A percentile compares a stretch with the other conserved stretches of the same genome.
Conservation (phyloP, 371 early-diverging fungal genomes). For the Dinochytrium kinnereticum region DNA sequence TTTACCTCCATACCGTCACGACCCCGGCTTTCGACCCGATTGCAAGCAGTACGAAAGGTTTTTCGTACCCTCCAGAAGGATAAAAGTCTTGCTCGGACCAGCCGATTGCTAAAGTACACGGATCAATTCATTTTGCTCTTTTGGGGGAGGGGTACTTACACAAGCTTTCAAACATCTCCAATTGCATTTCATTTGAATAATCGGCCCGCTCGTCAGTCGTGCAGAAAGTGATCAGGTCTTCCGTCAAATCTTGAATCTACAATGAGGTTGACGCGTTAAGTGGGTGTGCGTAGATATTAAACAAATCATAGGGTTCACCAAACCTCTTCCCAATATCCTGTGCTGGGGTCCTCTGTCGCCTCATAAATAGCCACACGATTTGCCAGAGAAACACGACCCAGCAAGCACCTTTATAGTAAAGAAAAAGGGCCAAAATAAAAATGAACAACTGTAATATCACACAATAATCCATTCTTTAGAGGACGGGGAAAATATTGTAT, state of each 20-base stretch:
- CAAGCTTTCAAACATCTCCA: neutral
- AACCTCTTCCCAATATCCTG: neutral
- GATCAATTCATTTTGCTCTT: neutral
- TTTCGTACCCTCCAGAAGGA: neutral
- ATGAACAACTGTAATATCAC: too few relatives aligned
- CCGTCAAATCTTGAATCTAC: neutral
- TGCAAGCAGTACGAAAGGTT: neutral
- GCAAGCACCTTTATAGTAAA: slow-evolving; percentile 4
- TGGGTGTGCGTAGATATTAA: neutral
- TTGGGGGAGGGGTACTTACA: neutral
- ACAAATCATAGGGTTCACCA: neutral
- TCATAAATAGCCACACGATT: neutral
- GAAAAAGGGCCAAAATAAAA: too few relatives aligned
- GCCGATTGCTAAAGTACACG: neutral
- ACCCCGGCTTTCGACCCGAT: neutral
- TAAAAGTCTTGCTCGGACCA: neutral
- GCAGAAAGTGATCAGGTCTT: neutral
- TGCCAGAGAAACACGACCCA: neutral
- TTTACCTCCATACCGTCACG: slow-evolving; percentile 2
- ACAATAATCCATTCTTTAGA: too few relatives aligned
- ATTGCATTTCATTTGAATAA: neutral
- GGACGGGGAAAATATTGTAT: neutral
- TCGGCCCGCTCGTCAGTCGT: neutral
- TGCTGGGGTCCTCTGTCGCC: neutral
- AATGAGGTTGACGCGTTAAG: too few relatives aligned